Evolutionary conservation across 495 filamentous ascomycete species (phyloP).

Genomic region (Neurospora sp.): DNA sequence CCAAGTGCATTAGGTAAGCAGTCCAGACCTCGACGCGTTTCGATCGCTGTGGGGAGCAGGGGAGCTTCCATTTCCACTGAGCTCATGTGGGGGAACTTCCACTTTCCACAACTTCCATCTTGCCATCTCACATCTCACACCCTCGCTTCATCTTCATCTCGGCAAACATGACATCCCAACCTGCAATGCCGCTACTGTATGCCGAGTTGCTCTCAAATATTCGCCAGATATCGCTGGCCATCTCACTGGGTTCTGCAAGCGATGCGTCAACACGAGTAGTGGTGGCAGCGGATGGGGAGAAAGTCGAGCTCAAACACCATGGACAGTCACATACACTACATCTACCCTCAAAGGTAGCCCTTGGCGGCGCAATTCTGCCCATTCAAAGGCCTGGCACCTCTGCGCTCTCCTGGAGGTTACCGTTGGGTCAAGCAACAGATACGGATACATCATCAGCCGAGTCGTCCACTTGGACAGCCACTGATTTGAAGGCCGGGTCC

Average conservation of each 20-base stretch:
- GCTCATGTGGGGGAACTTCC: not conserved
- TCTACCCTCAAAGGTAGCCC: slow-evolving; percentile 53
- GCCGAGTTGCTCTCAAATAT: slow-evolving; percentile 86
- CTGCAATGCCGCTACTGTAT: slow-evolving; percentile 41
- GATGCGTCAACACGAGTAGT: slow-evolving; percentile 36
- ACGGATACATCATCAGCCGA: slow-evolving; percentile 22
- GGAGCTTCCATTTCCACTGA: not conserved
- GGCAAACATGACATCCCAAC: not conserved
- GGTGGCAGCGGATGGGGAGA: slow-evolving; percentile 39
- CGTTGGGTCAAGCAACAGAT: slow-evolving; percentile 25
- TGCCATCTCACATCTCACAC: not conserved
- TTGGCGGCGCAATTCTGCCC: slow-evolving; percentile 27
- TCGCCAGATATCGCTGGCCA: slow-evolving; percentile 67
- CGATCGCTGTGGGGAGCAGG: not conserved
- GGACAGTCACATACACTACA: slow-evolving; percentile 45
- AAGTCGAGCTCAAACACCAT: slow-evolving; percentile 44
- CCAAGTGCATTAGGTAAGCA: not conserved
- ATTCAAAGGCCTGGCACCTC: slow-evolving; percentile 23
- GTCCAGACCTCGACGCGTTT: not conserved
- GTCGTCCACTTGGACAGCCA: slow-evolving; percentile 61
- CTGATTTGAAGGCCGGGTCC: slow-evolving; percentile 42
- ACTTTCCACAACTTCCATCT: not conserved
- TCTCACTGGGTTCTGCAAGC: slow-evolving; percentile 47
- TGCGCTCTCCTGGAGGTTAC: slow-evolving; percentile 62
- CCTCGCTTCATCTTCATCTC: not conserved